Base-by-base conservation (phyloP, 306 rosid species). In the Leucaena leucocephala region DNA sequence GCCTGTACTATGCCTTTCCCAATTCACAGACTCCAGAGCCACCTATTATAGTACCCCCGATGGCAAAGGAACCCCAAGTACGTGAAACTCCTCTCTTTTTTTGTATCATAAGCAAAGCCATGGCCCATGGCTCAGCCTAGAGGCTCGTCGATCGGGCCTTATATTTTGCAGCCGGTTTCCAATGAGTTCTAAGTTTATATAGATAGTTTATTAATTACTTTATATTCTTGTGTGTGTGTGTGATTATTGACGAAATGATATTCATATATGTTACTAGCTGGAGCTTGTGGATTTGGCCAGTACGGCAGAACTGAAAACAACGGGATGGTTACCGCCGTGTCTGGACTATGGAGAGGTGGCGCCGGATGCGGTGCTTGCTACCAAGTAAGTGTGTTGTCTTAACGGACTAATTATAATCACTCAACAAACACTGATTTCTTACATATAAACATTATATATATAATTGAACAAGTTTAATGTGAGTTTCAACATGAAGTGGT, bases 211-310 rank as follows among this genome's bases (percentile, higher is more conserved):
- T 27, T 27, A 27, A 27, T 27, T 27, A 7, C 35, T 9, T 36
- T 12, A 55, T 39, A 1, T 55, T 63, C 21, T 34, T 50, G 21
- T 49, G 16, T 14, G 21, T 49, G 16, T 14, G 19, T 7, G n/a
- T 50, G 1, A 52, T 52, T 52, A 17, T 52, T 52, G 22, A 52
- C n/a, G 27, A n/a, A 55, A 55, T 7, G 61, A n/a, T 55, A 19
- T n/a, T 6, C 8, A 7, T 19, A 17, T 15, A 0, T 49, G 58
- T 50, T 16, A n/a, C 8, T 74, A 92, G 98, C 74, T 27, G 98
- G 98, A 77, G 98, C 97, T 69, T 94, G 98, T 81, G 97, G 98
- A n/a, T 94, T 66, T 78, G 90, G 94, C 3, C 97, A 87, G 72
- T 88, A 79, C 59, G 98, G 98, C 83, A 90, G 88, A 36, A 92